Evolutionary conservation across 108 stramenopile genomes (phyloP), one percentile per base, ranked within the genome.

Genomic region (Conticribra weissflogii): DNA sequence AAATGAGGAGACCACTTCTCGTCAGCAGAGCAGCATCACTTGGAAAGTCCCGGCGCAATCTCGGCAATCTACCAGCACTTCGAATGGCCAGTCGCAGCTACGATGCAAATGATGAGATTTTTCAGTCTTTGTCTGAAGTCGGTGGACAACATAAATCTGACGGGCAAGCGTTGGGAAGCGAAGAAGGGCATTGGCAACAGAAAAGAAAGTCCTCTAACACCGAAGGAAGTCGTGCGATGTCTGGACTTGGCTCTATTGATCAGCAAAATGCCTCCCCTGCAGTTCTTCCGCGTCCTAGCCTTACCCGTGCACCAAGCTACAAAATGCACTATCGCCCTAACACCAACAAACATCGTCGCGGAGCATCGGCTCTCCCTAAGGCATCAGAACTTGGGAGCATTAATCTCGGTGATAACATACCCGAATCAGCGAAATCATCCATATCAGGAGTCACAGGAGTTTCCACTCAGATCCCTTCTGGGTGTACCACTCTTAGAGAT

Each of bases 401-500:
- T 41, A 12, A 12, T 9, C 12, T 41, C 12, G 36, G 8, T 41
- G 36, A 41, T 41, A 41, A 12, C 36, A 41, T 41, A 41, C 36
- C 36, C 8, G 36, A 41, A 41, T 41, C 36, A 41, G 36, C 36
- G 12, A 41, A 41, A 41, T 41, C 36, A 9, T 41, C 36, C 5
- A 41, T 41, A 12, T 41, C 36, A 9, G 36, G 36, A 5, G 12
- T 41, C 8, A 41, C 36, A 9, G 36, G 36, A 9, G 5, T 9
- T 41, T 9, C 36, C 5, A 9, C 36, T 9, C 36, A 9, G 36
- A 12, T 5, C 12, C 36, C 12, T 5, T 41, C 36, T 9, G 36
- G 8, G 36, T 12, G 46, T 56, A 49, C 59, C 9, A 33, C 52
- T 14, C 51, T 57, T 17, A 50, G 75, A 34, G 75, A 68, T 32